Conservation (phyloP, 345 rosid species). For the Gossypium anomalum region DNA sequence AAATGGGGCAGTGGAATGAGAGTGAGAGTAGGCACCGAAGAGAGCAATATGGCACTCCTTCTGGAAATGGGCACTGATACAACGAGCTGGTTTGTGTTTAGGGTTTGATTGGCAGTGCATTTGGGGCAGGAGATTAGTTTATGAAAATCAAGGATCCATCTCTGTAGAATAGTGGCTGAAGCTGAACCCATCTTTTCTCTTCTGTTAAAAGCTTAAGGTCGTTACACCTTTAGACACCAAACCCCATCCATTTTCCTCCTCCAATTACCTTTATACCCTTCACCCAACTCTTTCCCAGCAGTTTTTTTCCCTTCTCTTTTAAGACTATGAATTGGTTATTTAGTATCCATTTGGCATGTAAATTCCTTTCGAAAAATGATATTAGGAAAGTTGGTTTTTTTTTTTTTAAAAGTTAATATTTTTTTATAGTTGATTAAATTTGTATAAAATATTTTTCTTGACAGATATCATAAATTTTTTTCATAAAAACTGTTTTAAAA, state of each 20-base stretch:
- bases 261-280: slow-evolving; percentile 29
- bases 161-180: slow-evolving; percentile 28
- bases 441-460: too few species aligned
- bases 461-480: too few species aligned
- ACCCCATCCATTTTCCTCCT: slow-evolving; percentile 11
- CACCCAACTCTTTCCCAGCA: too few species aligned
- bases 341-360: too few species aligned
- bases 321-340: too few species aligned
- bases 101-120: slow-evolving; percentile 18
- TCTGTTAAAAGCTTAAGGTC: slow-evolving; percentile 8
- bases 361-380: too few species aligned
- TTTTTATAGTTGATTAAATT: too few species aligned
- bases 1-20: slow-evolving; percentile 40
- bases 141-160: slow-evolving; percentile 24
- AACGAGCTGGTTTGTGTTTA: slow-evolving; percentile 24
- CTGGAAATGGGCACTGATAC: slow-evolving; percentile 48
- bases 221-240: background rate
- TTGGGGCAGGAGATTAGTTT: slow-evolving; percentile 18
- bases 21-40: slow-evolving; percentile 39
- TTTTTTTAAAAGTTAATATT: too few species aligned
- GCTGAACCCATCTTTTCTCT: slow-evolving; percentile 42
- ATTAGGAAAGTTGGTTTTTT: too few species aligned
- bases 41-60: slow-evolving; percentile 47
- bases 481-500: too few species aligned
- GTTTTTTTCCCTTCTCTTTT: too few species aligned